Percentiles rank a stretch among this genome's conserved stretches.
phyloP scores from a whole-genome alignment of 2,329 filamentous ascomycete species.

The Aschersonia sp. region DNA sequence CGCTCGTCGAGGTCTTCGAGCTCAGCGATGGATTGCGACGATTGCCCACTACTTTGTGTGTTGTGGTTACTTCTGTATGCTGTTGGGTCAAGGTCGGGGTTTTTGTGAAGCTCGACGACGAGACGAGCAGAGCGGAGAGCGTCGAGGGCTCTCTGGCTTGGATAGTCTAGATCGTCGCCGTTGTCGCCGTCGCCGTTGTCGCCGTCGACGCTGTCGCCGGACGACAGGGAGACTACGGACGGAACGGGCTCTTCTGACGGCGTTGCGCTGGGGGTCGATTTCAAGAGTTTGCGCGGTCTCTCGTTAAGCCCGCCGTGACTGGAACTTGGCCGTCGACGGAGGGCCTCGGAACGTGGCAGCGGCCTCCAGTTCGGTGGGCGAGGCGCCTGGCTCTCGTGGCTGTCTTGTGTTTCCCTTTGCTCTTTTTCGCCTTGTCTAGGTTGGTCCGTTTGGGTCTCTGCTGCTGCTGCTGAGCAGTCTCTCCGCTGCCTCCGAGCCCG shows the following conservation, averaged over 20 bases:
- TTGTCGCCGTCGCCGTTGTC: constrained; percentile 4
- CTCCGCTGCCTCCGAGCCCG: neutral
- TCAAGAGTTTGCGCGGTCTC: constrained; percentile 9
- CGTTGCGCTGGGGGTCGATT: constrained; percentile 8
- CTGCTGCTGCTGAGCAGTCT: too few relatives aligned
- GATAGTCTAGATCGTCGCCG: neutral
- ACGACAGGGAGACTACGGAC: constrained; percentile 14
- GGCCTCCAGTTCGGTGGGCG: constrained; percentile 14
- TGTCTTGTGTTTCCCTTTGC: constrained; percentile 1
- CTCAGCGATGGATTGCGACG: constrained; percentile 18
- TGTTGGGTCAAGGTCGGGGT: constrained; percentile 16
- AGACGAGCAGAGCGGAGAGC: constrained; percentile 6
- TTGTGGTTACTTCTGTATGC: constrained; percentile 20
- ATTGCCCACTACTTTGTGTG: constrained; percentile 14
- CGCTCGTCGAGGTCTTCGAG: constrained; percentile 20
- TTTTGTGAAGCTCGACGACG: constrained; percentile 16
- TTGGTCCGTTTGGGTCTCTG: too few relatives aligned
- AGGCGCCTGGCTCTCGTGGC: constrained; percentile 10
- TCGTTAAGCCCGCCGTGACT: neutral
- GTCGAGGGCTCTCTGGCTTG: neutral
- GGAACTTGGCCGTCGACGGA: neutral
- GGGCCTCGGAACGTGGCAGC: constrained; percentile 2
- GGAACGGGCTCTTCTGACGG: constrained; percentile 15
- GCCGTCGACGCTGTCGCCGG: constrained; percentile 9
- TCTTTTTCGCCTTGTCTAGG: neutral